Percentiles rank a stretch among this genome's conserved stretches.
phyloP scores from a whole-genome alignment of 306 rosid species.

The Quercus berberidifolia region DNA sequence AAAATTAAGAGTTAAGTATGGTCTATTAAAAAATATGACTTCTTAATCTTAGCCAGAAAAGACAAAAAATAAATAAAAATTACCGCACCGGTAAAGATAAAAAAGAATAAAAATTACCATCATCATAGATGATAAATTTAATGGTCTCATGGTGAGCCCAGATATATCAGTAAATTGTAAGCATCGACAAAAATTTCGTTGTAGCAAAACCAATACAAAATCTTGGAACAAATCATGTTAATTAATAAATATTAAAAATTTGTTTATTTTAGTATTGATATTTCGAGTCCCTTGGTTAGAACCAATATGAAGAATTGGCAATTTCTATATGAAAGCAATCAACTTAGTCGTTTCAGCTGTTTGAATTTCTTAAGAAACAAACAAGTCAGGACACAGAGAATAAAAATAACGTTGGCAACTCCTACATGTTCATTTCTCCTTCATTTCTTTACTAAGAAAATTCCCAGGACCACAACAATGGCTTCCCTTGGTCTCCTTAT shows the following conservation, averaged over 20 bases:
- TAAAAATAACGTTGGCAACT: not conserved
- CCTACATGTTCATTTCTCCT: not conserved
- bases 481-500: constrained; percentile 32
- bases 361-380: constrained; percentile 20
- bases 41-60: too few species aligned
- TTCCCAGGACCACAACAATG: constrained; percentile 45
- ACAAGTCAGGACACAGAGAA: constrained; percentile 26
- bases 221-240: not conserved
- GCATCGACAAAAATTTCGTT: not conserved
- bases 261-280: not conserved
- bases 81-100: too few species aligned
- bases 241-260: not conserved
- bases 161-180: not conserved
- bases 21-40: too few species aligned
- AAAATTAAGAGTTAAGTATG: too few species aligned
- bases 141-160: not conserved
- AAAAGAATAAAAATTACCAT: too few species aligned
- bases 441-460: constrained; percentile 23
- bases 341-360: not conserved
- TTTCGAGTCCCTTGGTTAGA: not conserved
- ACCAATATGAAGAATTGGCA: not conserved
- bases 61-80: too few species aligned
- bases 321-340: not conserved
- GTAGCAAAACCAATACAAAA: not conserved
- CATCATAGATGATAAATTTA: too few species aligned